Percentiles rank a stretch among this genome's conserved stretches.
Conservation (phyloP, 169 alveolate genomes). For the Plasmodium inui region DNA sequence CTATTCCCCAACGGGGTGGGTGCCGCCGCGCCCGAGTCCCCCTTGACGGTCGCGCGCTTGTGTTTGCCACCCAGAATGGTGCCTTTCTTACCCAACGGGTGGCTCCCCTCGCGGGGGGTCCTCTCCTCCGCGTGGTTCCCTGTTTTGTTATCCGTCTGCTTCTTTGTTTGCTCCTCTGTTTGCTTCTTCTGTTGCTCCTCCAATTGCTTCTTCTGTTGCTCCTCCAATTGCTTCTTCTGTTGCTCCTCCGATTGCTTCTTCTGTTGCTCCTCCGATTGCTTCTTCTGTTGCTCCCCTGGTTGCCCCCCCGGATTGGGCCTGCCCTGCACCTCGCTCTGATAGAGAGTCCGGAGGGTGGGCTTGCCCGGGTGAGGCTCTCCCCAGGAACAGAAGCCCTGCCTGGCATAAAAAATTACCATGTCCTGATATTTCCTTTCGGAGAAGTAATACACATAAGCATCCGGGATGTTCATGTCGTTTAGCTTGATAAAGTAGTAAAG, state of each 20-base stretch:
- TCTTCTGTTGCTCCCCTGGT: background rate
- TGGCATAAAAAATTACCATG: constrained; percentile 31
- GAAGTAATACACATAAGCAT: constrained; percentile 59
- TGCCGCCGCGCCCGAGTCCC: background rate
- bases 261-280: background rate
- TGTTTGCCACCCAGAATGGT: background rate
- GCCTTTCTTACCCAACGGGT: background rate
- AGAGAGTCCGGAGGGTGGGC: background rate
- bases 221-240: background rate
- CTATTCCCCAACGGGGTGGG: background rate
- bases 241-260: background rate
- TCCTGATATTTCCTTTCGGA: constrained; percentile 48
- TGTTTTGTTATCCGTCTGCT: background rate
- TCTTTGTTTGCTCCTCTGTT: background rate
- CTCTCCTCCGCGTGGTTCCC: background rate
- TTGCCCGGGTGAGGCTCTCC: background rate
- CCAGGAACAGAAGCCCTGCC: constrained; percentile 42
- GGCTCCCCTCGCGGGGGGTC: background rate
- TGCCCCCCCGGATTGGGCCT: background rate
- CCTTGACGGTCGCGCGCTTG: background rate
- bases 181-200: too few relatives aligned
- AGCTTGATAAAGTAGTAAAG: constrained; percentile 48
- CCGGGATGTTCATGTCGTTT: constrained; percentile 42
- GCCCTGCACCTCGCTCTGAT: background rate
- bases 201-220: too few relatives aligned